phyloP scores from a whole-genome alignment of 768 basidiomycete genomes.

The Auriculariales sp. region DNA sequence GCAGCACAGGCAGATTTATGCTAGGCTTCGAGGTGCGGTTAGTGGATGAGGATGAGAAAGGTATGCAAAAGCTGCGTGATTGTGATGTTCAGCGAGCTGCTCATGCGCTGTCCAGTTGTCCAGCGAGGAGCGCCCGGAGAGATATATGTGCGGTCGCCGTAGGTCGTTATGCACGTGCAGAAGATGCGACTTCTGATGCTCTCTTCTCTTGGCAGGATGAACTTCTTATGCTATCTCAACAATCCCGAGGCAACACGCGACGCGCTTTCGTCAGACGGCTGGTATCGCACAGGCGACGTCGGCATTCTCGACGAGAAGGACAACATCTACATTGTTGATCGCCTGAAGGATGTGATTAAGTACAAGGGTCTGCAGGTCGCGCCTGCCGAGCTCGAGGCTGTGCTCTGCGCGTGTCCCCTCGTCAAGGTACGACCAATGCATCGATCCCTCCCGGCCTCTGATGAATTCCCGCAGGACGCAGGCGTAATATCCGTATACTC shows the following conservation, averaged over 20 bases:
- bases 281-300: background rate
- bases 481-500: constrained; percentile 10
- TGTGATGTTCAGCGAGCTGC: background rate
- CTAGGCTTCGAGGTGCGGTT: constrained; percentile 2
- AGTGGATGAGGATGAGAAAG: background rate
- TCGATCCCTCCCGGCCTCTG: too few relatives aligned
- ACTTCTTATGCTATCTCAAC: constrained; percentile 13
- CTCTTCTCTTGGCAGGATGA: too few relatives aligned
- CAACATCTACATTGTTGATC: constrained; percentile 9
- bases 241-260: constrained; percentile 11
- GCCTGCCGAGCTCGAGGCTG: constrained; percentile 8
- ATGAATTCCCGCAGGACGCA: too few relatives aligned
- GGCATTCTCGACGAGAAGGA: background rate
- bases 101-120: background rate
- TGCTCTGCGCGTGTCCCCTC: constrained; percentile 7
- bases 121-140: background rate
- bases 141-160: background rate
- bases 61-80: background rate
- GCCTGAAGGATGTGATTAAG: constrained; percentile 15
- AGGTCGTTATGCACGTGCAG: background rate
- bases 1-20: constrained; percentile 3
- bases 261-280: constrained; percentile 3
- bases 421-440: too few relatives aligned
- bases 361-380: constrained; percentile 11
- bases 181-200: constrained; percentile 4